These are phyloP conservation scores for Xerophyta viscosa DNA, from an alignment of 106 monocot species.

Conservation along the genomic window DNA sequence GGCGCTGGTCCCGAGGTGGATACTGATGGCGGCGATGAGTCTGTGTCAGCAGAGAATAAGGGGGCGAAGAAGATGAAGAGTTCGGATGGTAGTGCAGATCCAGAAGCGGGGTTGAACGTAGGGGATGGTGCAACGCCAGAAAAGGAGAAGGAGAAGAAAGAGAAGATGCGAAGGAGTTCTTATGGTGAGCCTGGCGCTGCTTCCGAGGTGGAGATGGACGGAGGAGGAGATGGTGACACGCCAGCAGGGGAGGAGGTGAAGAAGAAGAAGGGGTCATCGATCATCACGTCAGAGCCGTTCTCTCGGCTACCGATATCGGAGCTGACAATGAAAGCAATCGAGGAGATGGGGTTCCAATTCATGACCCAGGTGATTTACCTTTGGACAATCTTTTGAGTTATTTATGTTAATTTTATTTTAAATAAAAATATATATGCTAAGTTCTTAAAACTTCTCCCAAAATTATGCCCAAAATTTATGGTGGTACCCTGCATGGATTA, in stretches of 20 bases:
- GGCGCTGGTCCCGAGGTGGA: too few species aligned
- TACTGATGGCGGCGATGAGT: too few species aligned
- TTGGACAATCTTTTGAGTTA: too few species aligned
- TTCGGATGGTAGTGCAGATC: neutral
- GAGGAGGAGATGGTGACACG: too few species aligned
- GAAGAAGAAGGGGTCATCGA: slow-evolving; percentile 25
- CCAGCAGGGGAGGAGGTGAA: too few species aligned
- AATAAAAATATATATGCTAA: too few species aligned
- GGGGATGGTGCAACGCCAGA: slow-evolving; percentile 8
- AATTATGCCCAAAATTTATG: too few species aligned
- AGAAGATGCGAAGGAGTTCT: too few species aligned
- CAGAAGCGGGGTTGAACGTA: slow-evolving; percentile 16
- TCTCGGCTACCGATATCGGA: slow-evolving; percentile 49
- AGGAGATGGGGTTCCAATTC: slow-evolving; percentile 64
- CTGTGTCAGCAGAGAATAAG: neutral
- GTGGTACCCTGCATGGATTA: too few species aligned
- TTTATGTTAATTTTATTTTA: too few species aligned
- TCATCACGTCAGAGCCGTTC: slow-evolving; percentile 57
- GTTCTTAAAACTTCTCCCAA: neutral
- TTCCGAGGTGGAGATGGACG: too few species aligned
- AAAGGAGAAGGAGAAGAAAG: slow-evolving; percentile 23
- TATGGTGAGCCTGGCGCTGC: too few species aligned
- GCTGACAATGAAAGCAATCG: slow-evolving; percentile 57
- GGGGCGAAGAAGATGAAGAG: slow-evolving; percentile 10
- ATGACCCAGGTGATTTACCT: slow-evolving; percentile 92